Base-by-base conservation (phyloP, 2,329 filamentous ascomycete genomes). In the Gyromitra esculenta region DNA sequence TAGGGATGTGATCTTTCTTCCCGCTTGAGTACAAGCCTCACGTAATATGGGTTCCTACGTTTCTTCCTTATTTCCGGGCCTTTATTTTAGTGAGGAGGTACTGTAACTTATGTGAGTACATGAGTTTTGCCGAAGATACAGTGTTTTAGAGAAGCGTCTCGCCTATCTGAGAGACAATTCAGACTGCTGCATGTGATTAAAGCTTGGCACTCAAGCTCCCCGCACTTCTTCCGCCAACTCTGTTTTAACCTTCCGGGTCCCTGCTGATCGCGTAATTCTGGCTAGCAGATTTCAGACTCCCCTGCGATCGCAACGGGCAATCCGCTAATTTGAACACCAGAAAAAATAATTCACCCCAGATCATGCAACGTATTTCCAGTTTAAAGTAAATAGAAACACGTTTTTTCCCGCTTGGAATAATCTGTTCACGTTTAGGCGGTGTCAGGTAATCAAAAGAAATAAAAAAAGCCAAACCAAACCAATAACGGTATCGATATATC, bases 181-280 rank as follows among this genome's bases (percentile, higher is more conserved):
- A 39, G 9, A 43, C 37, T 65, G 9, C 25, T 35, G 1, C 15
- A 13, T 6, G 31, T 21, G 52, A 5, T 9, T 11, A 31, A 31
- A 31, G 48, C 64, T 68, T 68, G 64, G 64, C 64, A 8, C 21
- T 35, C 7, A 57, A 39, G 25, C 50, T 18, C 64, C 64, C 64
- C 64, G 64, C 64, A 68, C 64, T 68, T 68, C 64, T 21, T 13
- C 64, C 63, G 37, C 64, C n/a, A n/a, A 41, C 11, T 35, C n/a
- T 15, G 48, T 65, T 25, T 65, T 56, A 56, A 56, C 15, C 52
- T 21, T 67, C 1, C 21, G 62, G 35, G 13, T 9, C 25, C 64
- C 63, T 66, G 64, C 43, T 67, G 50, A 56, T 41, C 64, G 54
- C 39, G 63, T 66, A 48, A 68, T 39, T 50, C 57, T 67, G 21